Evolutionary conservation across 108 stramenopile species (phyloP), one percentile per base, ranked within the genome.

Genomic region (Poteriospumella lacustris): DNA sequence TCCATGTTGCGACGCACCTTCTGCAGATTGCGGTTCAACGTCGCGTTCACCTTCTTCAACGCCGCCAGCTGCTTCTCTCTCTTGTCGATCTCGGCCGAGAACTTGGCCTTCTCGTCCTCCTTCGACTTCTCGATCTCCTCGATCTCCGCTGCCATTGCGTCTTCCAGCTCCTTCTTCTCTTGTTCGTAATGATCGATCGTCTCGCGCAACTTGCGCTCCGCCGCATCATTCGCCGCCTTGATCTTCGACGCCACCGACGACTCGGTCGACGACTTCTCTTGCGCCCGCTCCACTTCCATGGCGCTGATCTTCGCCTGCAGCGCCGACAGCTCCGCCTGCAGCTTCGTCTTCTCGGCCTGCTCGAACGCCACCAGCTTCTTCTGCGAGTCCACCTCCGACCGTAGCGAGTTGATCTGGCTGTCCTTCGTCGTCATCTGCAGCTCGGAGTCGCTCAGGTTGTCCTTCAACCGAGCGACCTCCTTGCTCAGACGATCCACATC

Each of bases 301-400:
- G 43, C 70, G 42, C 42, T 44, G 52, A 33, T 40, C 33, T 44
- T 58, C 28, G 19, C 28, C 28, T 73, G 39, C 19, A 73, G 70
- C 28, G 33, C n/a, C 28, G 0, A 29, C 70, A 73, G 70, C 3
- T 73, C 41, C 33, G 31, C 52, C 70, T 73, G 52, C 52, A 73
- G 34, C 28, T 73, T 39, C 56, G 33, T 42, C 42, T 42, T 73
- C 39, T 73, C 34, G 34, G 34, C 70, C 12, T 73, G 43, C 2
- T 29, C 43, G 43, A 33, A 29, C 52, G 33, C 41, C 70, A 73
- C 19, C 1, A 29, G 70, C 34, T 73, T 39, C 70, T 76, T 76
- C 59, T 76, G 26, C 34, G 44, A 39, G 12, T 76, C 56, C 59
- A 76, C 24, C 29, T 42, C 43, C 24, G 58, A 42, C 75, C 24